Conservation (phyloP, 306 rosid species). For the Cicer arietinum region DNA sequence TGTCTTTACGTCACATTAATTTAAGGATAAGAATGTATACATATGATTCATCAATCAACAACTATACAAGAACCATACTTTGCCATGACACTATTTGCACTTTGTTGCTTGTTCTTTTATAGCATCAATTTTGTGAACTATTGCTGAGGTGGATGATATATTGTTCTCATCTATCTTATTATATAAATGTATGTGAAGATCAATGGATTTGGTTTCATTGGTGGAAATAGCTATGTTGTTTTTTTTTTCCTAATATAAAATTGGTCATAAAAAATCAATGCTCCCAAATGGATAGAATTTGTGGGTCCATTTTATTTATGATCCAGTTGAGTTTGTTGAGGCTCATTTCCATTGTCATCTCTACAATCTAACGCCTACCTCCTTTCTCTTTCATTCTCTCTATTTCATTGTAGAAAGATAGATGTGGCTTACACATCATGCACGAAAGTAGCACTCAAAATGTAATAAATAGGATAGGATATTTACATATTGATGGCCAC, state of each 20-base stretch:
- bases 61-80: slow-evolving; percentile 17
- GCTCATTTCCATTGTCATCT: slow-evolving; percentile 43
- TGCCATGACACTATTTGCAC: slow-evolving; percentile 40
- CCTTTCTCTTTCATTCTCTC: slow-evolving; percentile 37
- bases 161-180: too few species aligned
- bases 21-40: slow-evolving; percentile 61
- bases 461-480: background rate
- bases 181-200: slow-evolving; percentile 3
- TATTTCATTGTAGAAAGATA: background rate
- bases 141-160: slow-evolving; percentile 44
- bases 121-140: slow-evolving; percentile 23
- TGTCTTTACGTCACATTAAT: slow-evolving; percentile 43
- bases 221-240: background rate
- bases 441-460: slow-evolving; percentile 14
- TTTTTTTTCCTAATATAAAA: slow-evolving; percentile 41
- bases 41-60: background rate
- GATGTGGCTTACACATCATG: slow-evolving; percentile 30
- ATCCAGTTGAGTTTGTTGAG: slow-evolving; percentile 39
- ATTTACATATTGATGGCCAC: slow-evolving; percentile 21
- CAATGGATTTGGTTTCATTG: slow-evolving; percentile 34
- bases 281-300: slow-evolving; percentile 39
- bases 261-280: slow-evolving; percentile 8
- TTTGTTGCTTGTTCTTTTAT: slow-evolving; percentile 23
- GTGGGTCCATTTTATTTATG: slow-evolving; percentile 54
- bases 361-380: slow-evolving; percentile 21